phyloP scores from a whole-genome alignment of 2,329 filamentous ascomycete species.

The Sporothrix variecibatus region DNA sequence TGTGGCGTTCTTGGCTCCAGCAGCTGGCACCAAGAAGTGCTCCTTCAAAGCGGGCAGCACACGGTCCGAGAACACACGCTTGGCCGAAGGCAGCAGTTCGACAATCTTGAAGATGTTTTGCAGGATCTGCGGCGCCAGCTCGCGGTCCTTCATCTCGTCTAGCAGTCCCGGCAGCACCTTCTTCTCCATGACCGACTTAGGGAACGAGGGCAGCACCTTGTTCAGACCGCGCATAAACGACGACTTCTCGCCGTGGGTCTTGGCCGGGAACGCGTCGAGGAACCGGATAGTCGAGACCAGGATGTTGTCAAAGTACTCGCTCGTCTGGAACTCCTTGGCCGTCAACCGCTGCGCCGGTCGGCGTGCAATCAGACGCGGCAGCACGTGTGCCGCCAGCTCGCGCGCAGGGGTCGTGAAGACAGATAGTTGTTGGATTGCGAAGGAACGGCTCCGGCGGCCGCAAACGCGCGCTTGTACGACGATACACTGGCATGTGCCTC shows the following conservation, averaged over 20 bases:
- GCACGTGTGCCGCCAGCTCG: slow-evolving; percentile 71
- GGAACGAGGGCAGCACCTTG: slow-evolving; percentile 87
- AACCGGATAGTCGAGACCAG: slow-evolving; percentile 96
- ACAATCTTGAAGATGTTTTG: slow-evolving; percentile 93
- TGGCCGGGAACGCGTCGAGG: slow-evolving; percentile 84
- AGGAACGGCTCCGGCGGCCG: slow-evolving; percentile 75
- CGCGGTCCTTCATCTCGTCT: slow-evolving; percentile 91
- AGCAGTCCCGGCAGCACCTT: slow-evolving; percentile 87
- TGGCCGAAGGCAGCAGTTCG: slow-evolving; percentile 72
- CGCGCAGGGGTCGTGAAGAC: slow-evolving; percentile 73
- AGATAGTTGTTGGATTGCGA: slow-evolving; percentile 82
- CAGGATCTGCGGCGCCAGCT: slow-evolving; percentile 79
- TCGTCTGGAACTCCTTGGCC: slow-evolving; percentile 89
- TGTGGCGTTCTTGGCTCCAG: slow-evolving; percentile 51
- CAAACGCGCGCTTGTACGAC: slow-evolving; percentile 82
- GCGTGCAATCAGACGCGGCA: slow-evolving; percentile 84
- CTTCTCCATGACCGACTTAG: slow-evolving; percentile 89
- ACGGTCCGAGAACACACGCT: slow-evolving; percentile 78
- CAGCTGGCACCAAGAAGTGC: slow-evolving; percentile 63
- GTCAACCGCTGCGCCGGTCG: slow-evolving; percentile 84
- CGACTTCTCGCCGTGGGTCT: slow-evolving; percentile 86
- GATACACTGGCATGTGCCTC: slow-evolving; percentile 79
- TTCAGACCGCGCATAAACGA: slow-evolving; percentile 88
- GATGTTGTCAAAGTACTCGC: slow-evolving; percentile 95
- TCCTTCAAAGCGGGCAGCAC: slow-evolving; percentile 84